A percentile compares a stretch with the other conserved stretches of the same genome.
Conservation (phyloP, 495 filamentous ascomycete genomes). For the Penicillium desertorum region DNA sequence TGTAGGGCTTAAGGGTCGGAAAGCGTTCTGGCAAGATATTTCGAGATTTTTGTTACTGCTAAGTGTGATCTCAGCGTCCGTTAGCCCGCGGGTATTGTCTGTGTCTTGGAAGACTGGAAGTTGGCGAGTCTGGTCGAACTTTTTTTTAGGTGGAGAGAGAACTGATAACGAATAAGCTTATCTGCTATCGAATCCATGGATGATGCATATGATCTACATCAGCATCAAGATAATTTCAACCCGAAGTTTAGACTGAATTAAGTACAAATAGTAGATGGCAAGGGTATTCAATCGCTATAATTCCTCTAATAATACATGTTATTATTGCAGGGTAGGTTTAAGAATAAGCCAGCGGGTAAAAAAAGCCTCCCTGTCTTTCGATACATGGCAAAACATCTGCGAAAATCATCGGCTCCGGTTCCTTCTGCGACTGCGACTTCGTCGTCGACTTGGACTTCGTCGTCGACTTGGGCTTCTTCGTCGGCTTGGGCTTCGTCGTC, state of each 20-base stretch:
- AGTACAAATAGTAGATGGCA: not conserved
- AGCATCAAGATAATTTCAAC: too few species aligned
- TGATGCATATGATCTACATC: slow-evolving; percentile 8
- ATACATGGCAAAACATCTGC: not conserved
- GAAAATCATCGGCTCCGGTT: slow-evolving; percentile 8
- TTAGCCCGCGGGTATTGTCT: not conserved
- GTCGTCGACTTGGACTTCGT: slow-evolving; percentile 19
- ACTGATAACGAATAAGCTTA: slow-evolving; percentile 22
- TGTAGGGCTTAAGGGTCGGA: not conserved
- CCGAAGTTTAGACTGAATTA: not conserved
- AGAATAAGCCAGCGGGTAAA: not conserved
- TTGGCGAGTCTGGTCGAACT: slow-evolving; percentile 24
- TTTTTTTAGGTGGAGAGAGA: slow-evolving; percentile 31
- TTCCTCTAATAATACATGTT: slow-evolving; percentile 13
- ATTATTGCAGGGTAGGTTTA: not conserved
- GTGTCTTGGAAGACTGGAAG: slow-evolving; percentile 3
- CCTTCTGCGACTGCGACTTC: slow-evolving; percentile 13
- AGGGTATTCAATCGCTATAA: not conserved
- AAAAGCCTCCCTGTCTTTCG: not conserved
- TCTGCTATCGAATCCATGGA: slow-evolving; percentile 11
- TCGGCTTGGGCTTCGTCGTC: slow-evolving; percentile 24
- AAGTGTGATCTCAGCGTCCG: not conserved
- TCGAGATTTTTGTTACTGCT: not conserved
- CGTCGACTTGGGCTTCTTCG: slow-evolving; percentile 18
- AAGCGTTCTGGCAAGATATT: not conserved